These are phyloP conservation scores for Populus alba DNA, from an alignment of 345 rosid species.

Conservation along the genomic window DNA sequence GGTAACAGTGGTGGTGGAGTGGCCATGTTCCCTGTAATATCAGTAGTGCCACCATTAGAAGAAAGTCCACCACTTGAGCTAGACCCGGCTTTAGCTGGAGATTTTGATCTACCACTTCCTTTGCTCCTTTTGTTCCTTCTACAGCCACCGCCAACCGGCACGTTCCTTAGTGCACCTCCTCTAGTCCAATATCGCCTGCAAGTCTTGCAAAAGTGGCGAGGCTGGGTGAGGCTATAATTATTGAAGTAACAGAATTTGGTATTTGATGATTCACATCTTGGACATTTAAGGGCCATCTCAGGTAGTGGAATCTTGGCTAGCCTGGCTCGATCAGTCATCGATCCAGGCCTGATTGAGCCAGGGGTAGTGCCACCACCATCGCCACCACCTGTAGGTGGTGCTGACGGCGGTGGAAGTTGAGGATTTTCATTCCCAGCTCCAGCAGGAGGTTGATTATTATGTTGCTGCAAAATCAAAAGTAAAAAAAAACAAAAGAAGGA, in stretches of 20 bases:
- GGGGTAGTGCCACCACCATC: constrained; percentile 22
- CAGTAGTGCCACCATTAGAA: constrained; percentile 30
- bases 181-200: constrained; percentile 77
- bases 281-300: constrained; percentile 55
- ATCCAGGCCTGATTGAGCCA: constrained; percentile 39
- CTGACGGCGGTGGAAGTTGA: constrained; percentile 36
- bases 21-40: constrained; percentile 29
- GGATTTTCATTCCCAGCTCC: constrained; percentile 23
- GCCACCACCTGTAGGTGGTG: constrained; percentile 26
- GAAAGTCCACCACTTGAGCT: constrained; percentile 27
- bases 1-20: constrained; percentile 32
- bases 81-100: constrained; percentile 34
- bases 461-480: constrained; percentile 33
- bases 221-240: constrained; percentile 71
- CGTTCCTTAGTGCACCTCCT: constrained; percentile 73
- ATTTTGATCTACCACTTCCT: constrained; percentile 52
- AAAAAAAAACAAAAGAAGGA: constrained; percentile 9
- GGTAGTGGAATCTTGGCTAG: constrained; percentile 56
- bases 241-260: constrained; percentile 79
- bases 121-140: constrained; percentile 57
- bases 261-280: constrained; percentile 64
- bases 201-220: constrained; percentile 76
- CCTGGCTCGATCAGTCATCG: constrained; percentile 59
- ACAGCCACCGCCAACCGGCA: constrained; percentile 73
- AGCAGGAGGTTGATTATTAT: constrained; percentile 26